Evolutionary conservation across 768 basidiomycete species (phyloP).

Genomic region (Hemileccinum rubropunctum): DNA sequence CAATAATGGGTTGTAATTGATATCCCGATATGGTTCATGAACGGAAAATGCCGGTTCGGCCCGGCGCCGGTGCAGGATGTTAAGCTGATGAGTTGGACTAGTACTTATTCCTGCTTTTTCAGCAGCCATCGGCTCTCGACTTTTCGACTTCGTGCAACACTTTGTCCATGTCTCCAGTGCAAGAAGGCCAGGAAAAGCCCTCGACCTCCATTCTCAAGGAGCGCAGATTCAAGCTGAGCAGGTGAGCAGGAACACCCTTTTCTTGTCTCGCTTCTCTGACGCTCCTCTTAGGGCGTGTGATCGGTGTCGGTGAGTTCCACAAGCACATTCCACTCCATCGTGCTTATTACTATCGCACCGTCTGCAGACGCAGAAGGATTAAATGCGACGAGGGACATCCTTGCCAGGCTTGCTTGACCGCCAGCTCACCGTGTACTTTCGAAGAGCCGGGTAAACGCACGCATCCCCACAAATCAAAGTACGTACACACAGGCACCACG

Average conservation of each 20-base stretch:
- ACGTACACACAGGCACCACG: slow-evolving; percentile 28
- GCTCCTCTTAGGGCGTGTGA: slow-evolving; percentile 70
- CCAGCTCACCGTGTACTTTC: slow-evolving; percentile 79
- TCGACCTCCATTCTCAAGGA: slow-evolving; percentile 64
- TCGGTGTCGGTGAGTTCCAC: slow-evolving; percentile 73
- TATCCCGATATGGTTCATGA: slow-evolving; percentile 26
- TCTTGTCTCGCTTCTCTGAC: slow-evolving; percentile 3
- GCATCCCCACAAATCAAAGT: slow-evolving; percentile 89
- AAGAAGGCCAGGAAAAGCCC: slow-evolving; percentile 42
- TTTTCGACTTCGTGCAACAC: slow-evolving; percentile 12
- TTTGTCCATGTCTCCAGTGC: slow-evolving; percentile 28
- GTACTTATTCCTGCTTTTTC: slow-evolving; percentile 29
- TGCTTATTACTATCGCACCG: background rate
- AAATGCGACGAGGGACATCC: slow-evolving; percentile 90
- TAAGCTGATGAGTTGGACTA: slow-evolving; percentile 10
- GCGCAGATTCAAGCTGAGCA: slow-evolving; percentile 83
- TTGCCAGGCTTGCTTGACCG: slow-evolving; percentile 83
- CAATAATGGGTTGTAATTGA: slow-evolving; percentile 7
- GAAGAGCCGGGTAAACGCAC: slow-evolving; percentile 85
- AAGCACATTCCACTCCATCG: background rate
- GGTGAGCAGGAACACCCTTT: slow-evolving; percentile 44
- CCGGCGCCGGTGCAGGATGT: slow-evolving; percentile 16
- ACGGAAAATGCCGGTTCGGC: slow-evolving; percentile 29
- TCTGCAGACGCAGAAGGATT: slow-evolving; percentile 68
- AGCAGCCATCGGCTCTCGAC: background rate